Base-by-base conservation (phyloP, 1,139 yeast species). In the Geotrichum bryndzae region DNA sequence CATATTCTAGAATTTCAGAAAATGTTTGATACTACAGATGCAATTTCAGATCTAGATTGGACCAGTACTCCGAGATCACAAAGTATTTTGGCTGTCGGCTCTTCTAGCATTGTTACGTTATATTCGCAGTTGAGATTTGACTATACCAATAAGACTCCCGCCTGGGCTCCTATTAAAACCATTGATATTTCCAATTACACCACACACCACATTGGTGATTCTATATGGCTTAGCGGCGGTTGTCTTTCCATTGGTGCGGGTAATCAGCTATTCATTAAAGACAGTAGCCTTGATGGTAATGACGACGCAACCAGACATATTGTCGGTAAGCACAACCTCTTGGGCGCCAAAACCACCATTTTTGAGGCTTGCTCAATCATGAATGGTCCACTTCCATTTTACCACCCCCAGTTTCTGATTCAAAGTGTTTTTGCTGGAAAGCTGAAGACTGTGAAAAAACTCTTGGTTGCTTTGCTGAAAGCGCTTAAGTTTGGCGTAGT, bases 361-460 rank as follows among this genome's bases (percentile, higher is more conserved):
- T 82, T 89, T 68, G 85, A 83, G 63, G 79, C 91, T 62, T 89
- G 88, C 54, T 78, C 90, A 22, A 86, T 90, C 1, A 76, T 94
- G 60, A 91, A 91, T 74, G 97, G 97, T 35, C 95, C 96, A 0
- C 74, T 94, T 46, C 97, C 98, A 0, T 76, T 91, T 0, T 94
- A 89, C 69, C 98, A 94, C 70, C 99, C 99, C 0, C 97, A 91
- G 72, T 82, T 90, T 64, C 76, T 94, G 53, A 87, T 91, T 58
- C 97, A 92, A 71, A 78, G 87, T 3, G 73, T 92, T 22, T 86
- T 87, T 69, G 82, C 84, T 68, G 87, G 85, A 46, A 85, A 87
- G 67, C 67, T 82, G 11, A 75, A 76, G 4, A 71, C 85, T 3
- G 95, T 86, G 0, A 81, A 84, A 65, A 81, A 79, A 51, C 79